phyloP scores from a whole-genome alignment of 2,329 filamentous ascomycete species.

The Xylaria sp. region DNA sequence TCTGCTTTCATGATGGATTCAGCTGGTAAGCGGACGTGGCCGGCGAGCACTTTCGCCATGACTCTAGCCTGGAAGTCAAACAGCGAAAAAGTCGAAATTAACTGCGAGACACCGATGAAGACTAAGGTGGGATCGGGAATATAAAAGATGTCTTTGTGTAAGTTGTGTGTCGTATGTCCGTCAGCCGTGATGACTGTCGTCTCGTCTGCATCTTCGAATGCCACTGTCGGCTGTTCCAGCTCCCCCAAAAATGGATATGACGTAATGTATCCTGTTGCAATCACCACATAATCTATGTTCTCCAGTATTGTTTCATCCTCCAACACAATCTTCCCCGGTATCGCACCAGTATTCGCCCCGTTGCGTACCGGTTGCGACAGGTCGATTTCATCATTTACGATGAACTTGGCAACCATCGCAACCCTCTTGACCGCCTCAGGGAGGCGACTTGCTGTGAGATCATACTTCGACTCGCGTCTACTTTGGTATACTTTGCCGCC shows the following conservation, averaged over 20 bases:
- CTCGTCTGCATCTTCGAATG: constrained; percentile 60
- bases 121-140: constrained; percentile 71
- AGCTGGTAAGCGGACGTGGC: constrained; percentile 59
- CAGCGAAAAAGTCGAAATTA: constrained; percentile 73
- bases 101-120: constrained; percentile 73
- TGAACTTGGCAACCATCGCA: constrained; percentile 60
- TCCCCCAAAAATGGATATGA: constrained; percentile 71
- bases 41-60: constrained; percentile 66
- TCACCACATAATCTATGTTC: constrained; percentile 68
- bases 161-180: constrained; percentile 71
- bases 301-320: constrained; percentile 62
- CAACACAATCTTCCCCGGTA: constrained; percentile 63
- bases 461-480: constrained; percentile 69
- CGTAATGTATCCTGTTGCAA: constrained; percentile 76
- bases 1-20: constrained; percentile 52
- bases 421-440: constrained; percentile 64
- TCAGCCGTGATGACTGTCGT: constrained; percentile 68
- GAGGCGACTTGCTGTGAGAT: constrained; percentile 63
- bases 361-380: constrained; percentile 14
- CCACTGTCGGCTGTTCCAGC: constrained; percentile 56
- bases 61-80: constrained; percentile 77
- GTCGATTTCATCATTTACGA: constrained; percentile 52
- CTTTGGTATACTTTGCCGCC: constrained; percentile 59
- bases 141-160: constrained; percentile 78
- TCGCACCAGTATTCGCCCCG: constrained; percentile 47